Base-by-base conservation (phyloP, 129 eudicot genomes). In the Centella asiatica region DNA sequence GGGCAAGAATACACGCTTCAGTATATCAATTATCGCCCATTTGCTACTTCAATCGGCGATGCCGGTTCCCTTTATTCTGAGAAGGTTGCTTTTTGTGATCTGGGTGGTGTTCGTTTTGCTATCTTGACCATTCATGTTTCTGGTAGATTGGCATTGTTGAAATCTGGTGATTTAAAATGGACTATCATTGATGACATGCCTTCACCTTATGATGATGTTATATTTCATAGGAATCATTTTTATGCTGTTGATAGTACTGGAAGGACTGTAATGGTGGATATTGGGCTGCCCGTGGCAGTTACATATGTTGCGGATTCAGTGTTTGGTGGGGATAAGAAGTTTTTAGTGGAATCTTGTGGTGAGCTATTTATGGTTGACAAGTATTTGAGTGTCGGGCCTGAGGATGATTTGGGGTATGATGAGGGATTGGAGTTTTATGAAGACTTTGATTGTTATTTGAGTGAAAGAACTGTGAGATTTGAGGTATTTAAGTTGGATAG, bases 261-360 rank as follows among this genome's bases (percentile, higher is more conserved):
- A 0, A 60, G 87, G 68, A 56, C 76, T 9, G 98, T 90, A 2
- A 8, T 72, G 17, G 75, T 82, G 46, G 65, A 71, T 47, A 53
- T 66, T 64, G 50, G 55, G 18, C 67, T 31, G 6, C 23, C 52
- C 6, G 22, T 20, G 44, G 45, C 10, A 48, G 70, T 90, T 56
- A 72, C 36, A 13, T 69, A 60, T 4, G 87, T 77, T 20, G 95
- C 87, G 1, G 24, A 47, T 33, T 67, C 94, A 0, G 83, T 86
- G 6, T 74, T 73, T 66, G 97, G 97, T 25, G 97, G 97, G n/a
- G 95, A 86, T 66, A 86, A 75, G 81, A 90, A 90, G 78, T 72
- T 77, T 63, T 59, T 90, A 31, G 93, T 86, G 72, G 94, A 86
- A 10, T 79, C 78, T 0, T 36, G 49, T 37, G 87, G 87, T 22